Evolutionary conservation across 768 basidiomycete genomes (phyloP).

Genomic region (Tricholoma flavovirens): DNA sequence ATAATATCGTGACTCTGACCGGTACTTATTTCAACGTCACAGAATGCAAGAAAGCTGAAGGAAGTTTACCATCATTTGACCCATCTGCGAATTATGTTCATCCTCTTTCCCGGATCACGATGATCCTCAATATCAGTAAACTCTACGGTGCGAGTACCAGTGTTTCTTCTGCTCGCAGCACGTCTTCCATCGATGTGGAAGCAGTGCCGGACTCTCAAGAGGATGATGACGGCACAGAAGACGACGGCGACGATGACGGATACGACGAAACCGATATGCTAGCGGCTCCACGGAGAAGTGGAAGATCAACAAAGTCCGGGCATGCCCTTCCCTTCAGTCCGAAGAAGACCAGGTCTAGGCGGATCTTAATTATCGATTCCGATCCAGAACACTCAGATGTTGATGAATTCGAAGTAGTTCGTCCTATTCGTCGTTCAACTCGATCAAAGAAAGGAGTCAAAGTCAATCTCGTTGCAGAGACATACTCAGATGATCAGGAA

Average conservation of each 20-base stretch:
- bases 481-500: slow-evolving; percentile 22
- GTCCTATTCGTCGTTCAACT: slow-evolving; percentile 41
- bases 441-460: slow-evolving; percentile 36
- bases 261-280: slow-evolving; percentile 15
- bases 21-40: slow-evolving; percentile 4
- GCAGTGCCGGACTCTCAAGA: slow-evolving; percentile 29
- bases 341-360: slow-evolving; percentile 46
- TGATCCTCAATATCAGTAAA: slow-evolving; percentile 27
- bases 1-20: background rate
- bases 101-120: slow-evolving; percentile 48
- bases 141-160: slow-evolving; percentile 17
- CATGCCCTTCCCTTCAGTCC: slow-evolving; percentile 61
- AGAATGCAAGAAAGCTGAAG: slow-evolving; percentile 45
- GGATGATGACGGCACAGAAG: slow-evolving; percentile 14
- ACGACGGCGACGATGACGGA: slow-evolving; percentile 26
- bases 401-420: slow-evolving; percentile 20
- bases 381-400: slow-evolving; percentile 23
- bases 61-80: slow-evolving; percentile 48
- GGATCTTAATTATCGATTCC: slow-evolving; percentile 29
- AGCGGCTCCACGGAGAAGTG: slow-evolving; percentile 15
- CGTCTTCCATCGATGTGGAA: slow-evolving; percentile 20
- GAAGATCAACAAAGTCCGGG: slow-evolving; percentile 16
- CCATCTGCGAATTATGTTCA: slow-evolving; percentile 56
- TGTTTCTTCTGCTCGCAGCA: slow-evolving; percentile 22
- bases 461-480: slow-evolving; percentile 28